Evolutionary conservation across 495 filamentous ascomycete genomes (phyloP).

Genomic region (Aspergillus homomorphus): DNA sequence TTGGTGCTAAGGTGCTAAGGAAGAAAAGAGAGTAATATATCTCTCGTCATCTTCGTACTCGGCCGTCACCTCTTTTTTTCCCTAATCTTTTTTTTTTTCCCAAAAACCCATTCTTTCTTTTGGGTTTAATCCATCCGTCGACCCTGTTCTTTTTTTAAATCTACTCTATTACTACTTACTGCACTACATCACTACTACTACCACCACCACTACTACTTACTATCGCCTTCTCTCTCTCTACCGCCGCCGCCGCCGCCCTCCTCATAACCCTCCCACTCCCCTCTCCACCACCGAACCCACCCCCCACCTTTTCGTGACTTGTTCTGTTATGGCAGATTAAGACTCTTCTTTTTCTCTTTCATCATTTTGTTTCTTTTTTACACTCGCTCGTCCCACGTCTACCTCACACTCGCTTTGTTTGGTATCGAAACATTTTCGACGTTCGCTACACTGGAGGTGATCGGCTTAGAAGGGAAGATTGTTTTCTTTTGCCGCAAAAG

Average conservation of each 20-base stretch:
- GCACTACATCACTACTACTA: not conserved
- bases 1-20: constrained; percentile 16
- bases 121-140: not conserved
- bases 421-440: constrained; percentile 37
- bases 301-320: constrained; percentile 19
- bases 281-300: constrained; percentile 17
- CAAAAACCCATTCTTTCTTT: constrained; percentile 1
- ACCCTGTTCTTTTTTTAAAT: constrained; percentile 10
- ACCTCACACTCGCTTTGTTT: constrained; percentile 49
- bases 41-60: constrained; percentile 20
- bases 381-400: constrained; percentile 44
- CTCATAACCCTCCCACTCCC: constrained; percentile 19
- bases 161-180: not conserved
- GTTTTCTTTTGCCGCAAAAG: constrained; percentile 9
- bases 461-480: constrained; percentile 9
- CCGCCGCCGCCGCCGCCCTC: constrained; percentile 23
- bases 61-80: constrained; percentile 1
- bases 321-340: constrained; percentile 37
- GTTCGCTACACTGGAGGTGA: constrained; percentile 42
- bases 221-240: constrained; percentile 27
- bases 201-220: not conserved
- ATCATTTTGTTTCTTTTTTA: constrained; percentile 21
- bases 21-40: constrained; percentile 19
- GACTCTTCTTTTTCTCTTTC: constrained; percentile 16
- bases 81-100: constrained; percentile 8